Evolutionary conservation across 495 filamentous ascomycete genomes (phyloP), one percentile per base, ranked within the genome.

Genomic region (Penicillium diatomitis): DNA sequence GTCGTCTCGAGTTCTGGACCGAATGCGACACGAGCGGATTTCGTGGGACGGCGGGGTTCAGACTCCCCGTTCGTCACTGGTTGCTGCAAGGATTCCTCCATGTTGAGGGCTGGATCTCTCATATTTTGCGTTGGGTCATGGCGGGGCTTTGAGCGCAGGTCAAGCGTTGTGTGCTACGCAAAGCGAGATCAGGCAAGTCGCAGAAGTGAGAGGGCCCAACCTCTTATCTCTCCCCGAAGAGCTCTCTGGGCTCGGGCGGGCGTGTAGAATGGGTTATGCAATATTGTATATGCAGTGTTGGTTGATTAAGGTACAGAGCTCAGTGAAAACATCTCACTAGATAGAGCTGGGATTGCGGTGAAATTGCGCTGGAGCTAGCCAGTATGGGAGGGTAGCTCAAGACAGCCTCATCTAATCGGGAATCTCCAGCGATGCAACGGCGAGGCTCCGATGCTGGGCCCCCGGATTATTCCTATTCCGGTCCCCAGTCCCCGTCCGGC

Each of bases 1-100:
- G 65, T 62, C 3, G 67, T 70, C 55, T 74, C 70, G 32, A 71
- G 46, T 9, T 69, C 70, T 2, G 69, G 68, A 38, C 67, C 71
- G 51, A 74, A 74, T 6, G 69, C 70, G 30, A 74, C 71, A 42
- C 71, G 68, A 29, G 64, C 71, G 5, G 68, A 67, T 53, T 67
- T 72, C 38, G 59, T 54, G 40, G 48, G 64, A 44, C 59, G 69
- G 48, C 71, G 67, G 43, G 67, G 56, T 58, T 67, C 64, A 31
- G 54, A 49, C 27, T 61, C 57, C 42, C 57, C 53, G 52, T 61
- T 69, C 31, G 61, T 49, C 39, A 59, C 45, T 46, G 61, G 54
- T 27, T 55, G 58, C 37, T 63, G 64, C 32, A 51, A 41, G 41
- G 57, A 61, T 52, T 61, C 54, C 48, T 74, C 68, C 66, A 72